phyloP scores from a whole-genome alignment of 441 rosid genomes.

The Pelargonium citronellum region DNA sequence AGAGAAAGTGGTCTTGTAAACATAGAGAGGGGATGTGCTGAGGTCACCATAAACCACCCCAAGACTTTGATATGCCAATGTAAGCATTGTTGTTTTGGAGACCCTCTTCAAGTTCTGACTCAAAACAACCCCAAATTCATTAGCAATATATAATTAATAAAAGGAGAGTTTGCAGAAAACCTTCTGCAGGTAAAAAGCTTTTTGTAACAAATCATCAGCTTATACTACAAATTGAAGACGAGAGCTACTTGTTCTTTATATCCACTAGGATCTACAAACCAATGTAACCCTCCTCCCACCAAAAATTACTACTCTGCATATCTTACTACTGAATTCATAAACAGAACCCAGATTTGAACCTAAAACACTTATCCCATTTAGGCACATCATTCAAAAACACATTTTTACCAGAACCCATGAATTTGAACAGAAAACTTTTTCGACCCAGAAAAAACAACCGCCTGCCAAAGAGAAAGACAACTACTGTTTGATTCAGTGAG shows the following conservation, averaged over 20 bases:
- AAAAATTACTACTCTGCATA: not conserved
- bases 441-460: slow-evolving; percentile 4
- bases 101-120: slow-evolving; percentile 51
- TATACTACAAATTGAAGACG: too few relatives aligned
- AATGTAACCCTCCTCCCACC: not conserved
- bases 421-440: not conserved
- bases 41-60: slow-evolving; percentile 96
- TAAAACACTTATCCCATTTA: not conserved
- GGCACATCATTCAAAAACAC: not conserved
- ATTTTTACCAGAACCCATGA: not conserved
- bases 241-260: too few relatives aligned
- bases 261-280: too few relatives aligned
- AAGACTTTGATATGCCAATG: slow-evolving; percentile 86
- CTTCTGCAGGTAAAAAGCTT: not conserved
- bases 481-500: slow-evolving; percentile 4
- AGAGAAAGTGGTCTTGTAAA: slow-evolving; percentile 87
- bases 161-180: not conserved
- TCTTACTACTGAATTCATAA: too few relatives aligned
- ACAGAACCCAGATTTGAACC: too few relatives aligned
- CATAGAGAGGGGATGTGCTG: slow-evolving; percentile 88
- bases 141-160: not conserved
- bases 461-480: not conserved
- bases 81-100: slow-evolving; percentile 46
- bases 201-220: too few relatives aligned
- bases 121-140: slow-evolving; percentile 14